These are phyloP conservation scores for Coemansia sp. DNA, from an alignment of 192 early-diverging fungal genomes.

Conservation along the genomic window DNA sequence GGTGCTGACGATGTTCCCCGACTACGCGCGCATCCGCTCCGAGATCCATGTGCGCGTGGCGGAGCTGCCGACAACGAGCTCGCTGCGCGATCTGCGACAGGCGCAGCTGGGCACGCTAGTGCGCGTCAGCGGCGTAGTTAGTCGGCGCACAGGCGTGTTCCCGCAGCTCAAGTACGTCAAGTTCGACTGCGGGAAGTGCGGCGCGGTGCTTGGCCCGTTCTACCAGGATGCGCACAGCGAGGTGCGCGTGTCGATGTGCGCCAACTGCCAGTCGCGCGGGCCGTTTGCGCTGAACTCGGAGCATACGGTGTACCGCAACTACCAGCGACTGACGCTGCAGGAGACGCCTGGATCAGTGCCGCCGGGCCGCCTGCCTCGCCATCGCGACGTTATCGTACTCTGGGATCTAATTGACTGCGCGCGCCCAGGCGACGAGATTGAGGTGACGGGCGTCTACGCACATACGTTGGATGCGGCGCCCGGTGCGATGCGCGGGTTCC, in stretches of 20 bases:
- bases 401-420: constrained; percentile 97
- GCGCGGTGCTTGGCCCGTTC: constrained; percentile 86
- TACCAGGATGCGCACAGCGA: constrained; percentile 90
- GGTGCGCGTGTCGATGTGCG: constrained; percentile 81
- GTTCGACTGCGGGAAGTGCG: constrained; percentile 94
- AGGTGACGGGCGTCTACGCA: constrained; percentile 92
- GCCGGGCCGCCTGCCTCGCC: constrained; percentile 90
- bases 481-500: constrained; percentile 92
- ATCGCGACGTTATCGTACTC: constrained; percentile 89
- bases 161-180: constrained; percentile 97
- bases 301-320: constrained; percentile 97
- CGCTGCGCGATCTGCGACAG: constrained; percentile 89
- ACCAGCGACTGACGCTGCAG: constrained; percentile 94
- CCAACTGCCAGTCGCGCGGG: constrained; percentile 86
- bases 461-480: constrained; percentile 92
- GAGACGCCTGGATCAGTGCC: constrained; percentile 95
- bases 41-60: constrained; percentile 95
- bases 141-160: constrained; percentile 90
- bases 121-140: constrained; percentile 89
- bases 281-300: constrained; percentile 90
- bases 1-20: constrained; percentile 81
- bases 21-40: constrained; percentile 87
- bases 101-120: constrained; percentile 89
- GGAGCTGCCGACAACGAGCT: constrained; percentile 80
- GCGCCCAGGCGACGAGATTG: constrained; percentile 94